Base-by-base conservation (phyloP, 2,329 filamentous ascomycete species). In the Escovopsis weberi region DNA sequence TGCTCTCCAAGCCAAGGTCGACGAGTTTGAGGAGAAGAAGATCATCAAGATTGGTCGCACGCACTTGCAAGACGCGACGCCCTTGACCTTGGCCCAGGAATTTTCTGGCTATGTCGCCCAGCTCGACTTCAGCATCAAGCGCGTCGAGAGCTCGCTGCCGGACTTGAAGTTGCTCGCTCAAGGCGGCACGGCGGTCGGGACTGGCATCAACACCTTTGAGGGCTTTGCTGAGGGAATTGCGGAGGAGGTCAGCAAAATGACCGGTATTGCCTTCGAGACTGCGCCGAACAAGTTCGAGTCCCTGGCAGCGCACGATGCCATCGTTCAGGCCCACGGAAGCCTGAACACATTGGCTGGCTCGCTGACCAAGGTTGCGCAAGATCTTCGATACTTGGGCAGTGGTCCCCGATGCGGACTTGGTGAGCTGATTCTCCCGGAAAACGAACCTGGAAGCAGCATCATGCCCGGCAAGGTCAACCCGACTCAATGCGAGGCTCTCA, bases 401-500 rank as follows among this genome's bases (percentile, higher is more conserved):
- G 91, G 91, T 12, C 91, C 91, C 43, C 86, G 91, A 46, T 96
- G 91, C 65, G 91, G 91, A 57, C 81, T 96, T 19, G 89, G 88
- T 51, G 91, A 98, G 70, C 77, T 98, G 49, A 76, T 77, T 58
- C 78, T 98, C 41, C 91, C 91, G 26, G 91, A 98, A 71, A 98
- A 98, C 69, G 91, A 98, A 72, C 91, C 91, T 32, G 89, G 89
- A 50, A 91, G 83, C 58, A 93, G 85, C 54, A 96, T 98, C 72
- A 98, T 98, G 91, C 91, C 91, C 37, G 91, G 91, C 58, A 98
- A 98, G 73, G 91, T 98, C 62, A 98, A 98, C 72, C 91, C 91
- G 30, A 98, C 91, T 30, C 91, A 98, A 69, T 94, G 87, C 67
- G 91, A 98, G 72, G 85, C 87, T 48, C 70, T 98, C 63, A 96